phyloP scores from a whole-genome alignment of 164 flowering plant species.

The Vitis rotundifolia region DNA sequence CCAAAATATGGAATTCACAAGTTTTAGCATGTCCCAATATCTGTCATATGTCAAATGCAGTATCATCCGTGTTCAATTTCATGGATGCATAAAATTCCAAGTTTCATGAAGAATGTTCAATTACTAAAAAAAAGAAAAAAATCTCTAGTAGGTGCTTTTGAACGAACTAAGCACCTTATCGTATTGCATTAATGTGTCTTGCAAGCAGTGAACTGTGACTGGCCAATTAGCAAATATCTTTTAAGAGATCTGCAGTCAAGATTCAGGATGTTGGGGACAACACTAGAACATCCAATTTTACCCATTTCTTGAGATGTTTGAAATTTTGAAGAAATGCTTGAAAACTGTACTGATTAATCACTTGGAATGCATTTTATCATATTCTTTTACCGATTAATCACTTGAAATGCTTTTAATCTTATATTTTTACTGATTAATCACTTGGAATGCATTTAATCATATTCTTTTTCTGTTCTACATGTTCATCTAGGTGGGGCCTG shows the following conservation, averaged over 20 bases:
- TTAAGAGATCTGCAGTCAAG: neutral
- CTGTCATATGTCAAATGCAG: too few species aligned
- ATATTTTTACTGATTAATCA: neutral
- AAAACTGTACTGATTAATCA: neutral
- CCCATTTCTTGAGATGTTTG: neutral
- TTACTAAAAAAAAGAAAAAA: neutral
- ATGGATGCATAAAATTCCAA: neutral
- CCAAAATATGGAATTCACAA: too few species aligned
- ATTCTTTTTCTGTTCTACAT: neutral
- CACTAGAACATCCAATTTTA: neutral
- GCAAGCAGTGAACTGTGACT: neutral
- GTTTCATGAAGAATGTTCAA: neutral
- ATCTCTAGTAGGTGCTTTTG: neutral
- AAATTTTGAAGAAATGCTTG: neutral
- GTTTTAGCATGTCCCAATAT: too few species aligned
- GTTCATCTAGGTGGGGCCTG: neutral
- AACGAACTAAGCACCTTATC: neutral
- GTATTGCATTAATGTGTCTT: neutral
- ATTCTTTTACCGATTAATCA: neutral
- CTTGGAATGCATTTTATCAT: neutral
- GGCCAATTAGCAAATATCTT: neutral
- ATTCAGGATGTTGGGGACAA: neutral
- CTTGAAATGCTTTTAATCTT: neutral
- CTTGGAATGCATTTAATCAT: neutral
- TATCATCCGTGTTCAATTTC: too few species aligned